Evolutionary conservation across 495 filamentous ascomycete genomes (phyloP), one percentile per base, ranked within the genome.

Genomic region (Trichoderma asperelloides): DNA sequence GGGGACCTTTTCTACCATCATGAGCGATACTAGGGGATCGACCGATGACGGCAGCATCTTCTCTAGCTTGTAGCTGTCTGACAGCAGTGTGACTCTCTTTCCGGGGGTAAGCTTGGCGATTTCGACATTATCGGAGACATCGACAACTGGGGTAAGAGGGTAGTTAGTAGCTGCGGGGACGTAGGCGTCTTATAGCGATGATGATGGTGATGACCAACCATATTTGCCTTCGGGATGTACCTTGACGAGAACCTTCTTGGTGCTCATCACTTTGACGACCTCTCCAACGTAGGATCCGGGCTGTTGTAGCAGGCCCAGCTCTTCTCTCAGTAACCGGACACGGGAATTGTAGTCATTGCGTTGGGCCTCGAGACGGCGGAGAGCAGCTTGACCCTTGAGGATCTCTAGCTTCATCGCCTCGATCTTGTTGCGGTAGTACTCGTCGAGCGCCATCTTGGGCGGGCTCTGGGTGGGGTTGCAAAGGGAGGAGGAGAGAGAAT

Each of bases 1-100:
- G 33, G 95, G 95, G 30, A 99, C 95, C 80, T 99, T 99, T 78
- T 99, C 95, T 57, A 99, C 95, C 96, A 99, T 98, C 95, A 99
- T 99, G 73, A 99, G 91, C n/a, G 95, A 98, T 43, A 99, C 95
- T 63, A 98, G 89, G 39, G 95, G 95, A 75, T 98, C 95, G 73
- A 98, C 94, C 66, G 94, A 95, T 67, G 93, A 97, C 25, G 95
- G 95, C 13, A 98, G 88, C 83, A 97, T 96, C 81, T 96, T 96
- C 77, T 97, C 94, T 73, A 98, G 88, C 77, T 97, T 97, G 83
- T 98, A 98, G 62, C 89, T 89, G 77, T 98, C 95, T 66, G 91
- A 96, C 23, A 98, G 86, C 18, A 99, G 86, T 60, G 95, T 96
- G 55, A 99, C 96, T 67, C 95, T 93, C 80, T 99, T 99, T 77